A percentile compares a stretch with the other conserved stretches of the same genome.
Evolutionary conservation across 1,284 basidiomycete species (phyloP).

Genomic region (Ganoderma meredithae): DNA sequence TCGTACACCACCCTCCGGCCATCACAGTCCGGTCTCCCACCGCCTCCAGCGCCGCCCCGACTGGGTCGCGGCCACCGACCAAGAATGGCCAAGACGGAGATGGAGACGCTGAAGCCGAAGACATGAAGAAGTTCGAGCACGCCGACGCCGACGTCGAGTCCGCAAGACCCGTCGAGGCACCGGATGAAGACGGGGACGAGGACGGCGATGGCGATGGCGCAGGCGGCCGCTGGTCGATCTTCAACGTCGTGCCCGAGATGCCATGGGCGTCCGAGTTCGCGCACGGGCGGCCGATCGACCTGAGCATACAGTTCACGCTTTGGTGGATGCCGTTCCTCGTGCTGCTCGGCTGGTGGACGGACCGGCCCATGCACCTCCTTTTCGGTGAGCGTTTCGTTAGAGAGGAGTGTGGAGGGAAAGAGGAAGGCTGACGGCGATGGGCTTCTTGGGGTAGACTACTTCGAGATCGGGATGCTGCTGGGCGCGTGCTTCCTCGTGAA

Average conservation of each 20-base stretch:
- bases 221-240: background rate
- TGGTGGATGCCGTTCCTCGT: constrained; percentile 53
- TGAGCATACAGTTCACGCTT: constrained; percentile 52
- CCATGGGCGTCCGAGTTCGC: constrained; percentile 44
- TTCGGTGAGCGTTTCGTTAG: constrained; percentile 46
- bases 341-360: constrained; percentile 47
- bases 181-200: background rate
- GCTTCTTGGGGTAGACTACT: constrained; percentile 47
- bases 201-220: background rate
- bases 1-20: background rate
- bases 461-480: constrained; percentile 66
- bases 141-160: background rate
- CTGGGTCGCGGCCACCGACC: background rate
- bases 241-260: constrained; percentile 17
- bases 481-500: constrained; percentile 75
- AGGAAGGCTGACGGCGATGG: too few relatives aligned
- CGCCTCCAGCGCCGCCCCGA: background rate
- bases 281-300: constrained; percentile 48
- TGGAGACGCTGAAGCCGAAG: background rate
- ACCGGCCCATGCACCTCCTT: constrained; percentile 44
- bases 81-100: background rate
- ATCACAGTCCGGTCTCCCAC: constrained; percentile 1
- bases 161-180: background rate
- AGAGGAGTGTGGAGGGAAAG: too few relatives aligned
- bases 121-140: background rate